Conservation (phyloP, 2,329 filamentous ascomycete species). For the Sclerotinia spermophila region DNA sequence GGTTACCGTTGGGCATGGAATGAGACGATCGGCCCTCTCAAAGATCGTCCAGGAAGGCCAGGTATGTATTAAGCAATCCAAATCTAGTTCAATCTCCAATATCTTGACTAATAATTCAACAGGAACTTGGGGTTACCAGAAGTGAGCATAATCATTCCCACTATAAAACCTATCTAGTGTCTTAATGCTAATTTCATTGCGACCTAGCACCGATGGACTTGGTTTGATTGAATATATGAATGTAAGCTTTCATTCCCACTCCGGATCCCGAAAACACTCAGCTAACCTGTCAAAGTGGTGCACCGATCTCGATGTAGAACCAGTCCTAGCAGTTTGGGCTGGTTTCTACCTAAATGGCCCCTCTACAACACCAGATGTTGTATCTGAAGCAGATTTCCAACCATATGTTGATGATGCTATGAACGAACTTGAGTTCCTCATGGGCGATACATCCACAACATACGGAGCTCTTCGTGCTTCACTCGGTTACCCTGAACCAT, state of each 20-base stretch:
- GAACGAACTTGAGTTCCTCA: conserved; percentile 51
- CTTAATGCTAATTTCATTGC: conserved; percentile 24
- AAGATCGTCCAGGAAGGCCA: conserved; percentile 37
- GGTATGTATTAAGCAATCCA: conserved; percentile 41
- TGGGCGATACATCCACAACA: conserved; percentile 43
- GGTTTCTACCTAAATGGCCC: conserved; percentile 44
- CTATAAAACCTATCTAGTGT: too few species aligned
- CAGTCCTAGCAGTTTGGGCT: conserved; percentile 47
- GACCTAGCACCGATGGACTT: conserved; percentile 44
- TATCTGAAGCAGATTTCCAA: conserved; percentile 43
- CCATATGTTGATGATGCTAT: conserved; percentile 47
- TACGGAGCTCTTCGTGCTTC: conserved; percentile 47
- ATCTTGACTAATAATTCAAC: background rate
- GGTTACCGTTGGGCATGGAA: conserved; percentile 40
- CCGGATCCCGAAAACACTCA: background rate
- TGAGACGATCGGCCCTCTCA: conserved; percentile 41
- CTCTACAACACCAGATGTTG: conserved; percentile 39
- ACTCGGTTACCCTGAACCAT: conserved; percentile 49
- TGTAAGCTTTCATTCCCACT: conserved; percentile 19
- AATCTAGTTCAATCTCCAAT: background rate
- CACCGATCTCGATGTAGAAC: conserved; percentile 45
- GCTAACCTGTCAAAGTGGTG: conserved; percentile 39
- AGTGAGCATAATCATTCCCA: background rate
- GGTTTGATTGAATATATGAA: conserved; percentile 49
- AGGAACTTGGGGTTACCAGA: conserved; percentile 23